Conservation (phyloP, 2,329 filamentous ascomycete species). For the Akanthomyces dipterigenus region DNA sequence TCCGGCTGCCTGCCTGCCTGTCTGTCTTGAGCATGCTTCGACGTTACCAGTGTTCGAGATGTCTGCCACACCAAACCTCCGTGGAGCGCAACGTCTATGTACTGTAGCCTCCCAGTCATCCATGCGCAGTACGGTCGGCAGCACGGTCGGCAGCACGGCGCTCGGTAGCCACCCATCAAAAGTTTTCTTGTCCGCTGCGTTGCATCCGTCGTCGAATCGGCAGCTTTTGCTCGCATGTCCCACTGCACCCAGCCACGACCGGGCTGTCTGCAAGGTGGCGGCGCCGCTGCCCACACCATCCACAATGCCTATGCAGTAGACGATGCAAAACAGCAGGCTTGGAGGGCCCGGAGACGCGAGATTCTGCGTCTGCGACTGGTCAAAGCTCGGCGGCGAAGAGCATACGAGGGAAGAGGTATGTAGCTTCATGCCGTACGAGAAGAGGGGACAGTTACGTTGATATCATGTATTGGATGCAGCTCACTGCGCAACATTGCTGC, state of each 20-base stretch:
- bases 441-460: background rate
- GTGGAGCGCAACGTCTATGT: background rate
- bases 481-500: background rate
- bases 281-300: background rate
- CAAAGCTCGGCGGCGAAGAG: background rate
- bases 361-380: background rate
- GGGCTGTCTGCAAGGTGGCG: constrained; percentile 5
- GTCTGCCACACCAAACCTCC: constrained; percentile 1
- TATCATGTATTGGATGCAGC: background rate
- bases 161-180: background rate
- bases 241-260: background rate
- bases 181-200: background rate
- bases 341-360: background rate
- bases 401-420: background rate
- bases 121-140: background rate
- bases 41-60: background rate
- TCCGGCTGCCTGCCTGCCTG: too few species aligned
- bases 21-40: background rate
- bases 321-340: background rate
- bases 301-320: background rate
- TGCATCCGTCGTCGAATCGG: constrained; percentile 6
- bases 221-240: background rate
- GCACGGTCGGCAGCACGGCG: too few species aligned
- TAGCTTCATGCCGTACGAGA: background rate
- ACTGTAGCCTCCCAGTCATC: background rate